Evolutionary conservation across 768 basidiomycete species (phyloP).

Genomic region (Tulasnella calospora): DNA sequence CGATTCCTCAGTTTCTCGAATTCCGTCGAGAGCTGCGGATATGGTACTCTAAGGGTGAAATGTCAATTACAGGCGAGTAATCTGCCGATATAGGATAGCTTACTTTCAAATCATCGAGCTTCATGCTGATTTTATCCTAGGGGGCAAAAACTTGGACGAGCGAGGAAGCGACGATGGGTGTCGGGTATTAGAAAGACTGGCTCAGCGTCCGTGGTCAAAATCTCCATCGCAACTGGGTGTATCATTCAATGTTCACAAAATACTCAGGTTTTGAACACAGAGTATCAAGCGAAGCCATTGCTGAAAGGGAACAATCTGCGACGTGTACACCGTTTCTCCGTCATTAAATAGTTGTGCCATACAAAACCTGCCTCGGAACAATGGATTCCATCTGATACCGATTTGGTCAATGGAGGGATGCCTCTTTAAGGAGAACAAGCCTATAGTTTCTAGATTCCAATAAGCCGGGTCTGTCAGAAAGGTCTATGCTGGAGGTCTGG

Average conservation of each 20-base stretch:
- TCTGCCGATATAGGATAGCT: neutral
- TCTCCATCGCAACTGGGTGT: neutral
- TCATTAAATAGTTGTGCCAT: neutral
- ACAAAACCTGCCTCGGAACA: too few relatives aligned
- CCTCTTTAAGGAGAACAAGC: too few relatives aligned
- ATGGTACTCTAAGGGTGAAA: neutral
- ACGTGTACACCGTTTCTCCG: neutral
- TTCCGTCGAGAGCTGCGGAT: neutral
- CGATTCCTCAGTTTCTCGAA: neutral
- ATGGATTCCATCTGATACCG: too few relatives aligned
- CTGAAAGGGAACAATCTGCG: neutral
- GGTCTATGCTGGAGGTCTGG: too few relatives aligned
- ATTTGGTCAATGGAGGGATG: too few relatives aligned
- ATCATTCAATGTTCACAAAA: neutral
- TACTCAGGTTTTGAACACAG: neutral
- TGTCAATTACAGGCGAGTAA: neutral
- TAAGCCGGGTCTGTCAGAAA: too few relatives aligned
- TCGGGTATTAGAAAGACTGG: neutral
- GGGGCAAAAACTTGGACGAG: neutral
- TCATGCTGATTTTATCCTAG: neutral
- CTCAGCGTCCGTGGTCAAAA: neutral
- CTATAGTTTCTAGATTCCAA: too few relatives aligned
- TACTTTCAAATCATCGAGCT: neutral
- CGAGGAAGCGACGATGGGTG: neutral
- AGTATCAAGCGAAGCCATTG: neutral